phyloP scores from a whole-genome alignment of 257 asterid species.

The Ilex asprella region DNA sequence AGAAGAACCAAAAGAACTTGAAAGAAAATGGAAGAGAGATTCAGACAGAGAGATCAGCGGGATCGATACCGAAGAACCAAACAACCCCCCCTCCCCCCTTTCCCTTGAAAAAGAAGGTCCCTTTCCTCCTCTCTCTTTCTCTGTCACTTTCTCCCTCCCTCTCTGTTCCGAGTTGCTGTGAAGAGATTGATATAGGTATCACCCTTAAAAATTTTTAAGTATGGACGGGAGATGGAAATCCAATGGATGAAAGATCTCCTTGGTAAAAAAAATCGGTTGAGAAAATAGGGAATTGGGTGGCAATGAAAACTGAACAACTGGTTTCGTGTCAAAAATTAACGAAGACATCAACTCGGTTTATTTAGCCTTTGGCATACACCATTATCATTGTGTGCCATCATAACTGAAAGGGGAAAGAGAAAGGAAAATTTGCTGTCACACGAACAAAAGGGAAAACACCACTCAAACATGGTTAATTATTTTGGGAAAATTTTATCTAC shows the following conservation, averaged over 20 bases:
- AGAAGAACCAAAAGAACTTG: constrained; percentile 27
- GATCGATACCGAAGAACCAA: constrained; percentile 25
- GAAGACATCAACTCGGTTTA: no score
- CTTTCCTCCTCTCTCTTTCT: background rate
- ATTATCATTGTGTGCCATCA: no score
- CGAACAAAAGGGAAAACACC: no score
- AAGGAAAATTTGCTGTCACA: no score
- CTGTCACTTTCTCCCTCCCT: constrained; percentile 9
- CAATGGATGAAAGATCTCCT: constrained; percentile 20
- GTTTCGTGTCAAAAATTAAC: no score
- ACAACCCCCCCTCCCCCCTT: background rate
- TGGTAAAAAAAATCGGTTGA: background rate
- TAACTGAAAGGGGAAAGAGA: no score
- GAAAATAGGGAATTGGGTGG: no score
- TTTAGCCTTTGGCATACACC: no score
- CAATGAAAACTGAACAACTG: no score
- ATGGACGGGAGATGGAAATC: constrained; percentile 29
- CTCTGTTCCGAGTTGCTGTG: constrained; percentile 11
- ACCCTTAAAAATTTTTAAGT: constrained; percentile 30
- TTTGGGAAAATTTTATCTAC: no score
- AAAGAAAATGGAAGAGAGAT: constrained; percentile 18
- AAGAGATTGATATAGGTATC: constrained; percentile 36
- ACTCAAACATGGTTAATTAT: no score
- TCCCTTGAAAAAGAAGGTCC: background rate
- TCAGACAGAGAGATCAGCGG: constrained; percentile 1